phyloP scores from a whole-genome alignment of 2,329 filamentous ascomycete genomes.

The Diplodia scrobiculata region DNA sequence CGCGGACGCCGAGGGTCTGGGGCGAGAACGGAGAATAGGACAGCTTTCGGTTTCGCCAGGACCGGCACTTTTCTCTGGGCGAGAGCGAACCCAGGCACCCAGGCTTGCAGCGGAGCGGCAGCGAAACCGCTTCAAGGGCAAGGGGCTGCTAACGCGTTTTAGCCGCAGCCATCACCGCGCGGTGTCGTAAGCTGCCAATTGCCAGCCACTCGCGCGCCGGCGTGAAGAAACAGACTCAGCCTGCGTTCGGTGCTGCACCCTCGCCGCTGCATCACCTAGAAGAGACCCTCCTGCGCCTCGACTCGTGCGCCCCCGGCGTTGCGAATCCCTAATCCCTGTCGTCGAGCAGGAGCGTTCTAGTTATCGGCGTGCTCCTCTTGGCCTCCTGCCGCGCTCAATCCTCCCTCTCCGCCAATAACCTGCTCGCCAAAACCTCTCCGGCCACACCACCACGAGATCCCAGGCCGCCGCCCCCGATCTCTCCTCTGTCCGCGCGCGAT shows the following conservation, averaged over 20 bases:
- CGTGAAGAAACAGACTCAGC: conserved; percentile 18
- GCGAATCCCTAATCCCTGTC: conserved; percentile 27
- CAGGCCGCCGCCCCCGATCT: background rate
- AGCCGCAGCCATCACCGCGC: conserved; percentile 22
- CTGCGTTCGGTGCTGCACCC: background rate
- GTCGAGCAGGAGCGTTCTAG: conserved; percentile 28
- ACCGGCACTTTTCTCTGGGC: conserved; percentile 21
- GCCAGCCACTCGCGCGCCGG: conserved; percentile 12
- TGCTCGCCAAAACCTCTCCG: conserved; percentile 17
- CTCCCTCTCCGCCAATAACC: conserved; percentile 29
- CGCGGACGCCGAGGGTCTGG: conserved; percentile 1
- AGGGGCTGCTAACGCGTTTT: conserved; percentile 29
- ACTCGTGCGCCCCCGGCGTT: conserved; percentile 25
- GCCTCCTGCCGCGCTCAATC: conserved; percentile 29
- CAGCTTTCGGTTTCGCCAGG: conserved; percentile 20
- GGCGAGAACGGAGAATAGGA: conserved; percentile 17
- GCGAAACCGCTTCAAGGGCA: conserved; percentile 19
- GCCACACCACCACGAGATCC: conserved; percentile 9
- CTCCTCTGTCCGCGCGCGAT: conserved; percentile 4
- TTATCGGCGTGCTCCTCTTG: conserved; percentile 23
- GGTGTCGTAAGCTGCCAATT: conserved; percentile 26
- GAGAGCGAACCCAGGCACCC: background rate
- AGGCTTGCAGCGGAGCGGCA: conserved; percentile 10
- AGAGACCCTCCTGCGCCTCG: background rate
- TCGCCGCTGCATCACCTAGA: conserved; percentile 1